phyloP scores from a whole-genome alignment of 2,329 filamentous ascomycete genomes.

The Hypoxylon sp. region DNA sequence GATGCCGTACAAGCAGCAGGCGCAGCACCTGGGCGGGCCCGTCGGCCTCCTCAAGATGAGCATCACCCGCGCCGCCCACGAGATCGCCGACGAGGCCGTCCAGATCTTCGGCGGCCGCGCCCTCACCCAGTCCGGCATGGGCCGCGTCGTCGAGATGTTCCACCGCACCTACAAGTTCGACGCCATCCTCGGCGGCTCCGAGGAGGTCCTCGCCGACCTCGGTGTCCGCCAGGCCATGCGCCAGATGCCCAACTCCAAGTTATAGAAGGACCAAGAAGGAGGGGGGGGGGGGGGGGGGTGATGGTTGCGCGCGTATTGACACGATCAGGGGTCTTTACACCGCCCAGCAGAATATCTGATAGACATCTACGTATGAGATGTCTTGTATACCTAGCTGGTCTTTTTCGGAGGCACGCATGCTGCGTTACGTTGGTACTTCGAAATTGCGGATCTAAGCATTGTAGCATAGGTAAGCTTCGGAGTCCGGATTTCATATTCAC shows the following conservation, averaged over 20 bases:
- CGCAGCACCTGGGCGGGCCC: conserved; percentile 77
- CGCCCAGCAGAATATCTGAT: neutral
- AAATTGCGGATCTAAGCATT: neutral
- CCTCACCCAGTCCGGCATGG: conserved; percentile 84
- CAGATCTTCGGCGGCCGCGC: conserved; percentile 88
- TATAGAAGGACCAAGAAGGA: conserved; percentile 57
- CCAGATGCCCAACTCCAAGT: conserved; percentile 82
- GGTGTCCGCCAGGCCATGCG: conserved; percentile 86
- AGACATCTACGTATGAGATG: neutral
- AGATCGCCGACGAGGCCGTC: conserved; percentile 82
- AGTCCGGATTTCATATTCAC: conserved; percentile 1
- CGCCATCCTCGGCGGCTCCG: conserved; percentile 79
- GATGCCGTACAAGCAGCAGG: conserved; percentile 81
- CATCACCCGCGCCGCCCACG: conserved; percentile 77
- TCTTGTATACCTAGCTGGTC: conserved; percentile 13
- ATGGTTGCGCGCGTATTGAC: neutral
- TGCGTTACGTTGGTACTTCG: neutral
- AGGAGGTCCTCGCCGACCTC: conserved; percentile 82
- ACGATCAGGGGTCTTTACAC: neutral
- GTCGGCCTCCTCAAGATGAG: conserved; percentile 85
- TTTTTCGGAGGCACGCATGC: neutral
- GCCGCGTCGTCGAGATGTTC: conserved; percentile 82
- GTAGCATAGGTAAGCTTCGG: conserved; percentile 15
- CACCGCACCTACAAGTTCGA: conserved; percentile 85
- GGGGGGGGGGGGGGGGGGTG: neutral